phyloP scores from a whole-genome alignment of 495 filamentous ascomycete species.

The Trichoderma virens region DNA sequence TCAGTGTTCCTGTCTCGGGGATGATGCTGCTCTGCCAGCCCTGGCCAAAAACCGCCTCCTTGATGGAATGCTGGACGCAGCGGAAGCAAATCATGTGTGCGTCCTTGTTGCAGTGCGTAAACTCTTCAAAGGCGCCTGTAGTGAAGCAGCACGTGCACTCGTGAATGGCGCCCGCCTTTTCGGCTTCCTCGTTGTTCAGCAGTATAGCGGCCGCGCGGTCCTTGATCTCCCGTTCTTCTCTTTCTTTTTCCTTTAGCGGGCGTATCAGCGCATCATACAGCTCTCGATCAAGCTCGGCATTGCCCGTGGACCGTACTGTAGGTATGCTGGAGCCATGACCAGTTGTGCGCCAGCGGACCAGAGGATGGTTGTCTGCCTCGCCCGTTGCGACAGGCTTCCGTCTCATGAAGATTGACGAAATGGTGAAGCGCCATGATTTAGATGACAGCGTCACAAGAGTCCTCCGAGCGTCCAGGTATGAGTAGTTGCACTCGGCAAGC shows the following conservation, averaged over 20 bases:
- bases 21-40: constrained; percentile 80
- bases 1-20: constrained; percentile 57
- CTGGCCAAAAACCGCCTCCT: constrained; percentile 87
- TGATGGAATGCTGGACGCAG: constrained; percentile 70
- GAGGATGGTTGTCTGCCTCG: constrained; percentile 45
- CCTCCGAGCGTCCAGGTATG: constrained; percentile 68
- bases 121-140: constrained; percentile 70
- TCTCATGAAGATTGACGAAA: constrained; percentile 65
- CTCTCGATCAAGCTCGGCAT: constrained; percentile 72
- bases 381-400: constrained; percentile 53
- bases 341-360: constrained; percentile 56
- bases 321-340: constrained; percentile 44
- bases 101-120: constrained; percentile 62
- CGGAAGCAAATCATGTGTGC: constrained; percentile 80
- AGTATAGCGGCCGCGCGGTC: constrained; percentile 59
- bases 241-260: constrained; percentile 50
- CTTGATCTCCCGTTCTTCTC: constrained; percentile 47
- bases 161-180: constrained; percentile 58
- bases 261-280: constrained; percentile 58
- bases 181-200: constrained; percentile 70
- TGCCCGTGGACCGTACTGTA: constrained; percentile 61
- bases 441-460: constrained; percentile 66
- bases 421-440: constrained; percentile 78
- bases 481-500: constrained; percentile 83
- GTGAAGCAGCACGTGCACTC: constrained; percentile 91